Conservation (phyloP, 2,329 filamentous ascomycete genomes). For the Aspergillus hortae region DNA sequence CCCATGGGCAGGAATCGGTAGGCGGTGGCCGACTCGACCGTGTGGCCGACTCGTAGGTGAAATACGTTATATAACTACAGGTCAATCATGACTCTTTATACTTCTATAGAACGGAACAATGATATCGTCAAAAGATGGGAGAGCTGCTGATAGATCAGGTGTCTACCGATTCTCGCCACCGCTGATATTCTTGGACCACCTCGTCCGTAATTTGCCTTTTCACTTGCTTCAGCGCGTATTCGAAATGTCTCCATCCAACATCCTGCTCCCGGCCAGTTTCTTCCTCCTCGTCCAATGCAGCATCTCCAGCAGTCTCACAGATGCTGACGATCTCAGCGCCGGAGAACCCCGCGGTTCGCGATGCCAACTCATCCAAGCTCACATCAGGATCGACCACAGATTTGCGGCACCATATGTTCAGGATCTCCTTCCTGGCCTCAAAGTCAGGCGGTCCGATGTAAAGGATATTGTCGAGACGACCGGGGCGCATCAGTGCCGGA, state of each 20-base stretch:
- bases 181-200: conserved; percentile 58
- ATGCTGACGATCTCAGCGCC: conserved; percentile 76
- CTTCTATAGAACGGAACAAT: too few species aligned
- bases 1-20: too few species aligned
- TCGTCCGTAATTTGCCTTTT: conserved; percentile 58
- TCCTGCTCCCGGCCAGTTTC: conserved; percentile 34
- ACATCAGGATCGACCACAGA: conserved; percentile 62
- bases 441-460: conserved; percentile 80
- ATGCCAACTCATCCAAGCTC: conserved; percentile 61
- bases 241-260: conserved; percentile 43
- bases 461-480: conserved; percentile 77
- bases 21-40: too few species aligned
- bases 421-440: conserved; percentile 70
- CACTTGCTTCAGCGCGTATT: conserved; percentile 42
- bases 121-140: too few species aligned
- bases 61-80: too few species aligned
- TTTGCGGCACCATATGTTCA: conserved; percentile 63
- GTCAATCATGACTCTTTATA: too few species aligned
- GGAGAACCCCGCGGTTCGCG: conserved; percentile 70
- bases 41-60: too few species aligned
- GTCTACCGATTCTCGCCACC: conserved; percentile 43
- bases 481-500: conserved; percentile 77
- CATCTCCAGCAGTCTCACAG: conserved; percentile 50
- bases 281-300: conserved; percentile 51
- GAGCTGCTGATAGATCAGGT: conserved; percentile 2